phyloP scores from a whole-genome alignment of 225 moss, liverwort and hornwort species.

The Sphagnum contortum region DNA sequence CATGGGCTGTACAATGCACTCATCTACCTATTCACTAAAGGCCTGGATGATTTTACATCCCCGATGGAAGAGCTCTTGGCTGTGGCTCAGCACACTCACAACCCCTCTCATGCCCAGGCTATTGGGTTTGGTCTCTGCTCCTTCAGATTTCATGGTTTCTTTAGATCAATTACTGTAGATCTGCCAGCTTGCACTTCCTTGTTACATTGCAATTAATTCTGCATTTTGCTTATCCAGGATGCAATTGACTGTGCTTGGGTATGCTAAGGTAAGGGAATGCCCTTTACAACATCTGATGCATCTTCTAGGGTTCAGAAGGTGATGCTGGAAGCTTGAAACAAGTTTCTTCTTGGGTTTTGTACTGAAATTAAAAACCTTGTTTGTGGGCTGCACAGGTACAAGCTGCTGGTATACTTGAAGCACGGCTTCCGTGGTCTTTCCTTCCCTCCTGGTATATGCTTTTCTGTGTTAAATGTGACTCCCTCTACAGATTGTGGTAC shows the following conservation, averaged over 20 bases:
- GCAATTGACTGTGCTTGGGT: too few relatives aligned
- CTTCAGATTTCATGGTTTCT: too few relatives aligned
- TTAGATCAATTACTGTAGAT: too few relatives aligned
- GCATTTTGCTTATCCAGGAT: too few relatives aligned
- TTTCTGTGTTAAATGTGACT: conserved; percentile 1
- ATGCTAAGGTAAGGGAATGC: too few relatives aligned
- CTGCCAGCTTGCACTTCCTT: too few relatives aligned
- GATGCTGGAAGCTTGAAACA: too few relatives aligned
- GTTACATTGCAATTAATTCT: too few relatives aligned
- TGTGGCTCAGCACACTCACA: conserved; percentile 67
- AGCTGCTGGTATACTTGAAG: conserved; percentile 90
- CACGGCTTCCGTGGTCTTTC: conserved; percentile 87
- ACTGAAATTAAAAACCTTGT: too few relatives aligned
- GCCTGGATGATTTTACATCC: conserved; percentile 91
- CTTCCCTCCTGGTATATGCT: conserved; percentile 75
- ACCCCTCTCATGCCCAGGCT: conserved; percentile 44
- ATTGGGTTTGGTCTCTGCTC: conserved; percentile 58
- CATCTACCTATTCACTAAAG: conserved; percentile 93
- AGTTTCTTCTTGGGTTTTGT: too few relatives aligned
- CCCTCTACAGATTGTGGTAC: not conserved
- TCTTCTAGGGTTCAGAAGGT: too few relatives aligned
- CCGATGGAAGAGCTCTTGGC: conserved; percentile 93
- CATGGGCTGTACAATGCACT: conserved; percentile 95
- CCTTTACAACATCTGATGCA: too few relatives aligned
- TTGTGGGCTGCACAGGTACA: conserved; percentile 49